Conservation (phyloP, 108 stramenopile genomes). For the Nitzschia palea region DNA sequence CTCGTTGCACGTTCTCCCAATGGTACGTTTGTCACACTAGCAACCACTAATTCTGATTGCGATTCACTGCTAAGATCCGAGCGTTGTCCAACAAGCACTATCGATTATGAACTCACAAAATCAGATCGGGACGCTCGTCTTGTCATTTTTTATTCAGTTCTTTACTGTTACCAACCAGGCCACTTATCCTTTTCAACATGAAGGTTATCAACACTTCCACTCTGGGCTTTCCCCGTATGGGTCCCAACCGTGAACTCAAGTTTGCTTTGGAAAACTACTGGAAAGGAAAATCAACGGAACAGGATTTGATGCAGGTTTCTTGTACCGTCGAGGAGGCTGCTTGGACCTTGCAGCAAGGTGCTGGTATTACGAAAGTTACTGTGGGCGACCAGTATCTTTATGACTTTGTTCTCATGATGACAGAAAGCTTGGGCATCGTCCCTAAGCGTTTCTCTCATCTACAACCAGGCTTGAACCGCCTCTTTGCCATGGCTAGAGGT, state of each 20-base stretch:
- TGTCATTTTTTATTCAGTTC: too few species aligned
- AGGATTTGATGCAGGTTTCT: slow-evolving; percentile 33
- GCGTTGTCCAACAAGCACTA: too few species aligned
- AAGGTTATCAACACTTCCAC: slow-evolving; percentile 25
- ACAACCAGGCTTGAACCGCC: slow-evolving; percentile 32
- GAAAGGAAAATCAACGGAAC: slow-evolving; percentile 27
- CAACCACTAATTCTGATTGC: too few species aligned
- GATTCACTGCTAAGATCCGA: too few species aligned
- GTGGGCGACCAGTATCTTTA: slow-evolving; percentile 58
- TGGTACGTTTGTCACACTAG: too few species aligned
- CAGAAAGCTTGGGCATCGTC: slow-evolving; percentile 33
- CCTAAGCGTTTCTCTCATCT: slow-evolving; percentile 31
- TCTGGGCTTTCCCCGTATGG: slow-evolving; percentile 65
- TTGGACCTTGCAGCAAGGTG: slow-evolving; percentile 56
- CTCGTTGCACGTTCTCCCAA: too few species aligned
- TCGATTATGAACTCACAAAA: too few species aligned
- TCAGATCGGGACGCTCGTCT: too few species aligned
- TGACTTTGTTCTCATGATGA: slow-evolving; percentile 49
- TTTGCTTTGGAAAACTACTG: slow-evolving; percentile 62
- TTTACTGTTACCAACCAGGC: too few species aligned
- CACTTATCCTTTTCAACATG: too few species aligned
- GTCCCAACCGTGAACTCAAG: slow-evolving; percentile 71
- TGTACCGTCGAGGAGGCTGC: slow-evolving; percentile 34
- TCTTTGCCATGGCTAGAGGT: slow-evolving; percentile 65
- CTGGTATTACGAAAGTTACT: slow-evolving; percentile 46